phyloP scores from a whole-genome alignment of 108 stramenopile species.

The Skeletonema menzelii region DNA sequence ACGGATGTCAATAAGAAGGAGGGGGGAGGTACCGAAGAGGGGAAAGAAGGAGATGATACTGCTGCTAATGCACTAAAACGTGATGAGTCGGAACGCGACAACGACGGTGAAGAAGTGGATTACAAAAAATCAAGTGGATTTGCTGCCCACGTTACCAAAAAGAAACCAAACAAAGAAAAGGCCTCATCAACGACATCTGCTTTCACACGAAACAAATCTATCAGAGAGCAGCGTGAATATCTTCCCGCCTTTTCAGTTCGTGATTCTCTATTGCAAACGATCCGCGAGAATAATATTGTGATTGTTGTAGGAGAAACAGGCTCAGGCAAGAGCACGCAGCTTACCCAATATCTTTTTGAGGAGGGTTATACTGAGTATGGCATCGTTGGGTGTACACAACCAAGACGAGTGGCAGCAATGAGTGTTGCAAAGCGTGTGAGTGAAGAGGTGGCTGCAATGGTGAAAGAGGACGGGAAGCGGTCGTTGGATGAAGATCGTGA shows the following conservation, averaged over 20 bases:
- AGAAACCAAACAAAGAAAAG: conserved; percentile 27
- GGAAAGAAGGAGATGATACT: conserved; percentile 24
- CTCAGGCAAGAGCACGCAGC: conserved; percentile 94
- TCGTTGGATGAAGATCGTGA: conserved; percentile 63
- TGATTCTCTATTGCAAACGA: conserved; percentile 87
- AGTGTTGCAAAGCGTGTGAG: conserved; percentile 98
- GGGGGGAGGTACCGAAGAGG: conserved; percentile 23
- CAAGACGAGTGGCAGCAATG: conserved; percentile 98
- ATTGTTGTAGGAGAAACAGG: conserved; percentile 97
- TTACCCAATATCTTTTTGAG: conserved; percentile 97
- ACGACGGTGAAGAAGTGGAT: conserved; percentile 72
- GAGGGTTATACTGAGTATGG: conserved; percentile 93
- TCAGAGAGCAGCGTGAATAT: conserved; percentile 92
- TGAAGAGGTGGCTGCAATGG: conserved; percentile 89
- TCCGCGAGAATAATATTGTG: conserved; percentile 95
- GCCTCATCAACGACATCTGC: conserved; percentile 58
- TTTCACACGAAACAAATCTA: conserved; percentile 88
- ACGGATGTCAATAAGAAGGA: conserved; percentile 41
- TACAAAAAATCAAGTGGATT: conserved; percentile 91
- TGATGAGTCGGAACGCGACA: conserved; percentile 1
- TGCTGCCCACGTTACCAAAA: conserved; percentile 82
- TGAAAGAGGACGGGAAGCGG: conserved; percentile 51
- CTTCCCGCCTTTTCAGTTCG: conserved; percentile 95
- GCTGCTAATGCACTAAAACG: neutral
- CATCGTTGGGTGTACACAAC: conserved; percentile 95